Conservation (phyloP, 2,329 filamentous ascomycete genomes). For the Aspergillus udagawae region DNA sequence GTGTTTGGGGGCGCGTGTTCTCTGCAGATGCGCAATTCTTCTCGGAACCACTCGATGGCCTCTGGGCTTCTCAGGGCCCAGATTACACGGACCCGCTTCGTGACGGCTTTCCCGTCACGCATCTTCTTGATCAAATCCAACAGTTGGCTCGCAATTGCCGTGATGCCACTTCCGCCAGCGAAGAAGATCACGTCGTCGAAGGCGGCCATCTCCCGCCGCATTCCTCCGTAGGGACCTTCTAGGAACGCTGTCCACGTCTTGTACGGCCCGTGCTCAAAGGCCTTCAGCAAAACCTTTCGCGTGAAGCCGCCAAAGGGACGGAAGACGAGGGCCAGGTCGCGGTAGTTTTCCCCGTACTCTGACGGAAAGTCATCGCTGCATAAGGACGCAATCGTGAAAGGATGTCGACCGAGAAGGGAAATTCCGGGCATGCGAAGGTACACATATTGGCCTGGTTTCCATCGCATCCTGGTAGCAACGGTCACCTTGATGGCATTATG, state of each 20-base stretch:
- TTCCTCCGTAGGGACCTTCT: constrained; percentile 91
- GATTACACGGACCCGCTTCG: constrained; percentile 83
- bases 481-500: constrained; percentile 96
- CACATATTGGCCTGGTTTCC: constrained; percentile 91
- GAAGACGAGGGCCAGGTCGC: constrained; percentile 88
- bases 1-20: constrained; percentile 84
- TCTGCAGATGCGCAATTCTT: constrained; percentile 86
- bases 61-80: constrained; percentile 90
- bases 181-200: constrained; percentile 94
- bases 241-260: constrained; percentile 90
- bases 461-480: constrained; percentile 85
- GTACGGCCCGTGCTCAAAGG: constrained; percentile 79
- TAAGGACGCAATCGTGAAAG: constrained; percentile 89
- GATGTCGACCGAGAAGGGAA: constrained; percentile 86
- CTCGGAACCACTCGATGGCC: constrained; percentile 96
- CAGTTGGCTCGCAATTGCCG: constrained; percentile 85
- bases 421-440: constrained; percentile 93
- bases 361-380: constrained; percentile 93
- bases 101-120: constrained; percentile 90
- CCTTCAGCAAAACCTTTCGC: constrained; percentile 73
- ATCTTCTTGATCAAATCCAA: constrained; percentile 94
- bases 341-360: constrained; percentile 79
- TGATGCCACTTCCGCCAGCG: constrained; percentile 91
- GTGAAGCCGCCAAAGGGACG: constrained; percentile 90
- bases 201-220: constrained; percentile 81